Percentiles rank a stretch among this genome's conserved stretches.
Evolutionary conservation across 2,329 filamentous ascomycete species (phyloP).

Genomic region (Cladophialophora bantiana): DNA sequence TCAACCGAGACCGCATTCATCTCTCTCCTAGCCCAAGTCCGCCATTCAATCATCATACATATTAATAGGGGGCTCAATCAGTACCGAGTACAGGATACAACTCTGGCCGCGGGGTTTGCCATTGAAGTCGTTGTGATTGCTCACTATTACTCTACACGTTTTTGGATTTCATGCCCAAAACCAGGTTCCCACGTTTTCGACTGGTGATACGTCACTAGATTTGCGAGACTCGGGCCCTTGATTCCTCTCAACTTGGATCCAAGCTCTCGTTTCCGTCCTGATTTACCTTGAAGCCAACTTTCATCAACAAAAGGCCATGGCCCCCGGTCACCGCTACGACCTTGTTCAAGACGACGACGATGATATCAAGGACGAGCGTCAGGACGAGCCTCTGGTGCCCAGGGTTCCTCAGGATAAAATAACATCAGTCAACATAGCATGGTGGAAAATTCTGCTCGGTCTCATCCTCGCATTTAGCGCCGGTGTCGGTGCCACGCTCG

Average conservation of each 20-base stretch:
- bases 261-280: not conserved
- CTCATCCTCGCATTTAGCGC: constrained; percentile 15
- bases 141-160: not conserved
- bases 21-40: no score
- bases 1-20: no score
- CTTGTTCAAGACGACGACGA: constrained; percentile 23
- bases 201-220: not conserved
- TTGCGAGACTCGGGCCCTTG: not conserved
- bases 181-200: not conserved
- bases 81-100: no score
- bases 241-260: constrained; percentile 6
- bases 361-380: constrained; percentile 8
- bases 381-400: constrained; percentile 6
- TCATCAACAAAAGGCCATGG: constrained; percentile 16
- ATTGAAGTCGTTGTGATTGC: not conserved
- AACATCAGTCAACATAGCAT: constrained; percentile 10
- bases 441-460: constrained; percentile 24
- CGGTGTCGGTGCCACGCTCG: constrained; percentile 22
- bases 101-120: not conserved
- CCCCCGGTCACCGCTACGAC: constrained; percentile 26
- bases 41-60: no score
- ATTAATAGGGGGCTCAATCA: no score
- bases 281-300: constrained; percentile 9
- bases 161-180: not conserved
- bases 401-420: not conserved